Conservation (phyloP, 257 asterid genomes). For the Gynochthodes officinalis region DNA sequence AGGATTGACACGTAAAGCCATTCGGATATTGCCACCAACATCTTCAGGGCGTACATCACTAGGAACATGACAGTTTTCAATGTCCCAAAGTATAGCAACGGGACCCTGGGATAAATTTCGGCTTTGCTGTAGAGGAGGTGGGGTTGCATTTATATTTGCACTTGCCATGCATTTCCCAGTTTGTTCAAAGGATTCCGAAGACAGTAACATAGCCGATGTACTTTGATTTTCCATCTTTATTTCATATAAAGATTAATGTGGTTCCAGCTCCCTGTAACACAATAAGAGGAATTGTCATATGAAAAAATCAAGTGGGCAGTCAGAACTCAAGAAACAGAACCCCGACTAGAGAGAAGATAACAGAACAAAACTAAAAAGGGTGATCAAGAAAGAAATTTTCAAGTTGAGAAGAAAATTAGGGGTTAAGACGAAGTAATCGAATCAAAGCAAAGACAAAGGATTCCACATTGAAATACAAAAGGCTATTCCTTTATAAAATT, state of each 20-base stretch:
- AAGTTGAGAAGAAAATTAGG: too few species aligned
- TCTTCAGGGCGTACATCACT: constrained; percentile 82
- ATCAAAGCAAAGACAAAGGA: neutral
- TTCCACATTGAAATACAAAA: neutral
- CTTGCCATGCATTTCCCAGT: constrained; percentile 25
- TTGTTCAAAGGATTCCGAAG: constrained; percentile 34
- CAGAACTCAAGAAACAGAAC: neutral
- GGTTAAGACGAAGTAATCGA: neutral
- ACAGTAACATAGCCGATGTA: constrained; percentile 23
- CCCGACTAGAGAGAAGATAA: too few species aligned
- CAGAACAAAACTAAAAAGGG: neutral
- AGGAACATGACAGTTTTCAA: constrained; percentile 92
- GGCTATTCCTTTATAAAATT: too few species aligned
- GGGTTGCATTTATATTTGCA: constrained; percentile 26
- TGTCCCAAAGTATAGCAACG: constrained; percentile 89
- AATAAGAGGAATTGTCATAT: constrained; percentile 1
- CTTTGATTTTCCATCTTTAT: constrained; percentile 39
- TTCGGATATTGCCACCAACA: constrained; percentile 75
- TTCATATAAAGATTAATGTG: constrained; percentile 9
- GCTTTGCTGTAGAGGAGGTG: constrained; percentile 33
- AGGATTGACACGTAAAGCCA: constrained; percentile 77
- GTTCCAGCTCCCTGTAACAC: constrained; percentile 28
- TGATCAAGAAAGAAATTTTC: too few species aligned
- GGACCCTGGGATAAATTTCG: constrained; percentile 42
- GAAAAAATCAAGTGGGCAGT: neutral